Conservation (phyloP, 2,329 filamentous ascomycete species). For the Didymella segeticola region DNA sequence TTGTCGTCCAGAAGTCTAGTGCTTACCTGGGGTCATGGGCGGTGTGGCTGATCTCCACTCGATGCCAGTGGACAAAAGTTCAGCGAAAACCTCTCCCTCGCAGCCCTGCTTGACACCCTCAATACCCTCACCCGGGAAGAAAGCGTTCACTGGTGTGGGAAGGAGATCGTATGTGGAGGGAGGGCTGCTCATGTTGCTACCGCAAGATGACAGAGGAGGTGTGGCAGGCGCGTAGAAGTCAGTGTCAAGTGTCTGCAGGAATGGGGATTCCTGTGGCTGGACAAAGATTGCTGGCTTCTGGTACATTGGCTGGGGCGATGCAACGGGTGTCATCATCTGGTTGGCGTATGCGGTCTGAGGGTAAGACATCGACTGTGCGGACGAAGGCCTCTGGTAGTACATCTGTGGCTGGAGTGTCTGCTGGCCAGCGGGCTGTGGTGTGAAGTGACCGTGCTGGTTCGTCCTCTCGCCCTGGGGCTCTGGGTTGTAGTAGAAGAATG, state of each 20-base stretch:
- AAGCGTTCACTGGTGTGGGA: constrained; percentile 83
- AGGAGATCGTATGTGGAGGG: constrained; percentile 75
- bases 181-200: constrained; percentile 86
- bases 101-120: constrained; percentile 62
- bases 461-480: constrained; percentile 71
- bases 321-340: constrained; percentile 74
- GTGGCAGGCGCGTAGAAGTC: constrained; percentile 85
- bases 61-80: constrained; percentile 75
- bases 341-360: constrained; percentile 62
- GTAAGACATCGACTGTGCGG: constrained; percentile 64
- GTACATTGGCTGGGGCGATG: constrained; percentile 74
- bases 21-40: constrained; percentile 88
- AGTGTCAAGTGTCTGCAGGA: constrained; percentile 72
- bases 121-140: constrained; percentile 60
- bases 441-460: constrained; percentile 78
- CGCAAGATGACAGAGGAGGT: constrained; percentile 82
- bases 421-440: constrained; percentile 58
- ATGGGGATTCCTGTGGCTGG: constrained; percentile 64
- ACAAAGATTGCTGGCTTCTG: constrained; percentile 78
- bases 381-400: constrained; percentile 62
- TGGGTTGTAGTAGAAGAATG: constrained; percentile 88
- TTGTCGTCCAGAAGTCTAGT: constrained; percentile 3
- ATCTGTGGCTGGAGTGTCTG: constrained; percentile 53
- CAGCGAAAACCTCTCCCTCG: constrained; percentile 72
- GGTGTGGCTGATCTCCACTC: constrained; percentile 82